Conservation (phyloP, 176 grass and related monocot species). For the Aegilops speltoides region DNA sequence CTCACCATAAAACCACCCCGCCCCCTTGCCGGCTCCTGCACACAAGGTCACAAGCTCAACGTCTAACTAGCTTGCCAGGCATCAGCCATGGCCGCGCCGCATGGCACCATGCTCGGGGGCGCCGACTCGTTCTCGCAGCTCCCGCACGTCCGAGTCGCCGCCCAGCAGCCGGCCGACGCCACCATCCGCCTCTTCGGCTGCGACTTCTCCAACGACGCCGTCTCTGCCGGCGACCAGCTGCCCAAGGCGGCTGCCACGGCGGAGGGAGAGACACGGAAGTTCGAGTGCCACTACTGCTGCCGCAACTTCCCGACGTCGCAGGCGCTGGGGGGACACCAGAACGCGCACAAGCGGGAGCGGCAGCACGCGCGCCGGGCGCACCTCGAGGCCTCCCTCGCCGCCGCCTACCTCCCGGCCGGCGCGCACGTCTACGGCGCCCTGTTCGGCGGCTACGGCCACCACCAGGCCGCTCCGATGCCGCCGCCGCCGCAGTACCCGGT, state of each 20-base stretch:
- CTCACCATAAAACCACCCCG: conserved; percentile 37
- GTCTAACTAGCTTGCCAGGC: neutral
- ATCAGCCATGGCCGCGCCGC: conserved; percentile 41
- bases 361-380: conserved; percentile 88
- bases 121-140: conserved; percentile 68
- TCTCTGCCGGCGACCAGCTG: neutral
- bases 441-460: conserved; percentile 63
- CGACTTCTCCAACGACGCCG: conserved; percentile 57
- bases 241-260: neutral
- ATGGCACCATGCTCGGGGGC: conserved; percentile 15
- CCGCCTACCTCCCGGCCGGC: conserved; percentile 47
- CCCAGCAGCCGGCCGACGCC: neutral
- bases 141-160: conserved; percentile 5
- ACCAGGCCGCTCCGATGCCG: conserved; percentile 18
- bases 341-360: conserved; percentile 98
- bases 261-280: conserved; percentile 43
- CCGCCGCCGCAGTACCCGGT: conserved; percentile 48
- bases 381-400: conserved; percentile 67
- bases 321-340: conserved; percentile 94
- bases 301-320: conserved; percentile 98
- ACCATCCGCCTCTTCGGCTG: conserved; percentile 85
- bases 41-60: neutral
- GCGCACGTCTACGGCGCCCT: conserved; percentile 42
- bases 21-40: neutral
- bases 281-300: conserved; percentile 98